Evolutionary conservation across 208 protist species (phyloP).

Genomic region (Leishmania turanica): DNA sequence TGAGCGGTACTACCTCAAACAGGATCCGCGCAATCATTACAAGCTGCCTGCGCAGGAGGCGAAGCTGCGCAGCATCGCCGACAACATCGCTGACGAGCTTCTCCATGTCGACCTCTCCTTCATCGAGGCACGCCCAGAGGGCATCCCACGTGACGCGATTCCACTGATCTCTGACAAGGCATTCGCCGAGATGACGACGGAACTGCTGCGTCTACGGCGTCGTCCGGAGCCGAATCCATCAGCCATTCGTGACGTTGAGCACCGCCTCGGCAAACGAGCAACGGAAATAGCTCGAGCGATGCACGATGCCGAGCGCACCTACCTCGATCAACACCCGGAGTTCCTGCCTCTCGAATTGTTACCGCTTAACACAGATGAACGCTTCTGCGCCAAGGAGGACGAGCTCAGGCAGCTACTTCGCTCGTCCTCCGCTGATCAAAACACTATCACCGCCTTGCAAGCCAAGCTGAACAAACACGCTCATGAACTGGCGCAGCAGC

Average conservation of each 20-base stretch:
- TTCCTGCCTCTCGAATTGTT: slow-evolving; percentile 51
- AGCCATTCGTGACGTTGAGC: slow-evolving; percentile 25
- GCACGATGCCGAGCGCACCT: slow-evolving; percentile 56
- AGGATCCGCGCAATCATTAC: slow-evolving; percentile 58
- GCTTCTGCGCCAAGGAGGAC: slow-evolving; percentile 46
- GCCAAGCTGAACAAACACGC: slow-evolving; percentile 44
- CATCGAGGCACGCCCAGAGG: slow-evolving; percentile 41
- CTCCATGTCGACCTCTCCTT: slow-evolving; percentile 30
- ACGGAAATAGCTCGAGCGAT: slow-evolving; percentile 48
- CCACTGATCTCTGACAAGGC: slow-evolving; percentile 26
- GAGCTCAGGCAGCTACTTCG: slow-evolving; percentile 38
- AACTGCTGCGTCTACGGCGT: slow-evolving; percentile 25
- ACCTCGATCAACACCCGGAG: slow-evolving; percentile 46
- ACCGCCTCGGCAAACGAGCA: slow-evolving; percentile 40
- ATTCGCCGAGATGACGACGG: slow-evolving; percentile 30
- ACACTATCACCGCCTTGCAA: slow-evolving; percentile 35
- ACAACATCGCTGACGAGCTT: slow-evolving; percentile 14
- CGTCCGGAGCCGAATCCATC: slow-evolving; percentile 21
- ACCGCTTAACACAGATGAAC: slow-evolving; percentile 54
- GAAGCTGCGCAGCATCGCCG: slow-evolving; percentile 37
- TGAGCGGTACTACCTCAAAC: slow-evolving; percentile 41
- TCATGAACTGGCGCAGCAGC: slow-evolving; percentile 39
- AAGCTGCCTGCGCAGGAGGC: slow-evolving; percentile 50
- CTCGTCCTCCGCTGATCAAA: background rate
- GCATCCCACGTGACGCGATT: slow-evolving; percentile 50